phyloP scores from a whole-genome alignment of 2,329 filamentous ascomycete genomes.

The Cladorrhinum sp. region DNA sequence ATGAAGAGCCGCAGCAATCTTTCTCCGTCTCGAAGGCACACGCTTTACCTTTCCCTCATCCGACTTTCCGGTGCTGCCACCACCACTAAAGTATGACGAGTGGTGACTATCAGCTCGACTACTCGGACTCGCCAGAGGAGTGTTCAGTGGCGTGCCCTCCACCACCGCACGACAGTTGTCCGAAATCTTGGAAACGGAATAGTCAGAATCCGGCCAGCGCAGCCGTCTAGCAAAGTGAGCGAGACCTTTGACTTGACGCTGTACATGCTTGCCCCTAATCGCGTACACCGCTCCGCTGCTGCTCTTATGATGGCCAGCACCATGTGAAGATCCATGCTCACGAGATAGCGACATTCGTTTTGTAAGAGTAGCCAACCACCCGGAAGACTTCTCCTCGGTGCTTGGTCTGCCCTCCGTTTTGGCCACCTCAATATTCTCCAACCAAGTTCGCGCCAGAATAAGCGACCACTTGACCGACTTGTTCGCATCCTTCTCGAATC shows the following conservation, averaged over 20 bases:
- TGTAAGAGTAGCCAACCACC: constrained; percentile 59
- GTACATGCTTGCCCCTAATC: constrained; percentile 54
- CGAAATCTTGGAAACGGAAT: constrained; percentile 46
- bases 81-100: constrained; percentile 47
- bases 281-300: constrained; percentile 39
- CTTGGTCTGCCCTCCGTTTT: constrained; percentile 37
- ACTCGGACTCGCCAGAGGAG: constrained; percentile 37
- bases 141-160: constrained; percentile 41
- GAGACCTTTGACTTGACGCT: constrained; percentile 59
- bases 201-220: constrained; percentile 60
- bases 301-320: constrained; percentile 32
- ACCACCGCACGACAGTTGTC: constrained; percentile 46
- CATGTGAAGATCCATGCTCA: constrained; percentile 37
- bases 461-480: constrained; percentile 65
- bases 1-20: constrained; percentile 56
- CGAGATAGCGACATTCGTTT: constrained; percentile 49
- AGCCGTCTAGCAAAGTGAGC: constrained; percentile 62
- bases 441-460: constrained; percentile 61
- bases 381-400: constrained; percentile 34
- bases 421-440: constrained; percentile 63
- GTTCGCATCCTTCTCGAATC: constrained; percentile 61
- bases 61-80: constrained; percentile 19
- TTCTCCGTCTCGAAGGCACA: constrained; percentile 46
- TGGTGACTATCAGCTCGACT: constrained; percentile 36
- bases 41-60: constrained; percentile 25